A percentile compares a stretch with the other conserved stretches of the same genome.
These are phyloP conservation scores for Amanita inopinata DNA, from an alignment of 768 basidiomycete genomes.

Conservation along the genomic window DNA sequence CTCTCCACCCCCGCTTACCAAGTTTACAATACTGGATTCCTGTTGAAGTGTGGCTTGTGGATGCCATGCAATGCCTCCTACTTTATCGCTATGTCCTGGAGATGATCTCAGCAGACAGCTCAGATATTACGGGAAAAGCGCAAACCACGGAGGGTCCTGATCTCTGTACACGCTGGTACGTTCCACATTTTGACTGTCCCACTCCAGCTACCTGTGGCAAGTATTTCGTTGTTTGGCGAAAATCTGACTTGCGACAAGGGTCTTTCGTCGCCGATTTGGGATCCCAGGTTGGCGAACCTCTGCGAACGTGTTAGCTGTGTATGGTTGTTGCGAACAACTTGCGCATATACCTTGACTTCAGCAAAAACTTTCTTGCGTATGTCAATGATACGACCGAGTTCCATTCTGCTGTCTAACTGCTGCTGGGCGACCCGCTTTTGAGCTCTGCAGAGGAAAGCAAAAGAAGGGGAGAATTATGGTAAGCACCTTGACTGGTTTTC, in stretches of 20 bases:
- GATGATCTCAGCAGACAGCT: conserved; percentile 8
- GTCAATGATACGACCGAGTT: conserved; percentile 84
- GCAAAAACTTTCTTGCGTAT: conserved; percentile 84
- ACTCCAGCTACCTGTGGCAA: conserved; percentile 95
- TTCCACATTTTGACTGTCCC: conserved; percentile 95
- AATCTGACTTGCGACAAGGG: conserved; percentile 93
- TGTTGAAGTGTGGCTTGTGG: conserved; percentile 79
- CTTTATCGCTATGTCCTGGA: conserved; percentile 78
- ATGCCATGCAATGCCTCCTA: conserved; percentile 98
- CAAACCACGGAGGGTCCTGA: conserved; percentile 66
- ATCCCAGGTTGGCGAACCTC: conserved; percentile 89
- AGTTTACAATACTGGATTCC: conserved; percentile 56
- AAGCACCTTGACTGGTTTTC: conserved; percentile 63
- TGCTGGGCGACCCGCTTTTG: conserved; percentile 90
- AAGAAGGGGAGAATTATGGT: conserved; percentile 36
- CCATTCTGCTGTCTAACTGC: conserved; percentile 79
- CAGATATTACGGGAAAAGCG: background rate
- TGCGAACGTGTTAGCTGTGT: conserved; percentile 18
- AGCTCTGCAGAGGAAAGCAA: conserved; percentile 71
- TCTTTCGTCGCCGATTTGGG: conserved; percentile 95
- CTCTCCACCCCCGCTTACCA: conserved; percentile 90
- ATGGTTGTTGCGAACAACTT: background rate
- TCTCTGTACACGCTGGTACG: conserved; percentile 79
- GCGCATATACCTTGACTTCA: conserved; percentile 69
- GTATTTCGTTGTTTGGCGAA: conserved; percentile 78